phyloP scores from a whole-genome alignment of 257 asterid species.

The Apocynum venetum region DNA sequence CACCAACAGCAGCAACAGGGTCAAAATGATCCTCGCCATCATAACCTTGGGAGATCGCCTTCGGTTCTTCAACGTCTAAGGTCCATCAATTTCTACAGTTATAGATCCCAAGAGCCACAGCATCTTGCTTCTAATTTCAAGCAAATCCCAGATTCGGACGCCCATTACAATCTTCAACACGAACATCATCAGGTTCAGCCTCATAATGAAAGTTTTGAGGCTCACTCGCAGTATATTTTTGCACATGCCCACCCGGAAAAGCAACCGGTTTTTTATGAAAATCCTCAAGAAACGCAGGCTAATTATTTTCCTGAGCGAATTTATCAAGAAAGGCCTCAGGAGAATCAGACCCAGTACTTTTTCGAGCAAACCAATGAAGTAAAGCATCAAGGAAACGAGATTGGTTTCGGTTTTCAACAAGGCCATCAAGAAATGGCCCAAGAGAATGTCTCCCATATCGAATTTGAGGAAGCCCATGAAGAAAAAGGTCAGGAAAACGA shows the following conservation, averaged over 20 bases:
- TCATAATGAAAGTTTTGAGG: slow-evolving; percentile 20
- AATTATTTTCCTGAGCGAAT: slow-evolving; percentile 17
- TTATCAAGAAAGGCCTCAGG: slow-evolving; percentile 16
- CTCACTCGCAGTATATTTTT: slow-evolving; percentile 42
- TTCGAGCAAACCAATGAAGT: slow-evolving; percentile 18
- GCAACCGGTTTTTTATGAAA: slow-evolving; percentile 5
- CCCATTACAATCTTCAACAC: slow-evolving; percentile 27
- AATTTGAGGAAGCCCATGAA: slow-evolving; percentile 4
- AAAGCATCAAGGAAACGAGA: slow-evolving; percentile 5
- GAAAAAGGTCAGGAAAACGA: slow-evolving; percentile 4
- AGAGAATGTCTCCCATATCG: slow-evolving; percentile 10
- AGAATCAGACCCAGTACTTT: slow-evolving; percentile 20
- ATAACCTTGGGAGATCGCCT: slow-evolving; percentile 39
- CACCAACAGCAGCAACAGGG: slow-evolving; percentile 12
- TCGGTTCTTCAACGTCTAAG: slow-evolving; percentile 71
- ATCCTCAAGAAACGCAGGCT: slow-evolving; percentile 11
- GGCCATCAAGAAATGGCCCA: background rate
- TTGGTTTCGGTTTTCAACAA: slow-evolving; percentile 29
- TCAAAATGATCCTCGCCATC: slow-evolving; percentile 16
- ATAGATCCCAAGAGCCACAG: slow-evolving; percentile 40
- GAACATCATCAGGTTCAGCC: slow-evolving; percentile 14
- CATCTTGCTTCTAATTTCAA: slow-evolving; percentile 17
- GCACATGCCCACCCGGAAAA: slow-evolving; percentile 21
- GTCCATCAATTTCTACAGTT: slow-evolving; percentile 43
- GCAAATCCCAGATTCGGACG: slow-evolving; percentile 29